Evolutionary conservation across 2,329 filamentous ascomycete species (phyloP), one percentile per base, ranked within the genome.

Genomic region (Domatiomyces globalis): DNA sequence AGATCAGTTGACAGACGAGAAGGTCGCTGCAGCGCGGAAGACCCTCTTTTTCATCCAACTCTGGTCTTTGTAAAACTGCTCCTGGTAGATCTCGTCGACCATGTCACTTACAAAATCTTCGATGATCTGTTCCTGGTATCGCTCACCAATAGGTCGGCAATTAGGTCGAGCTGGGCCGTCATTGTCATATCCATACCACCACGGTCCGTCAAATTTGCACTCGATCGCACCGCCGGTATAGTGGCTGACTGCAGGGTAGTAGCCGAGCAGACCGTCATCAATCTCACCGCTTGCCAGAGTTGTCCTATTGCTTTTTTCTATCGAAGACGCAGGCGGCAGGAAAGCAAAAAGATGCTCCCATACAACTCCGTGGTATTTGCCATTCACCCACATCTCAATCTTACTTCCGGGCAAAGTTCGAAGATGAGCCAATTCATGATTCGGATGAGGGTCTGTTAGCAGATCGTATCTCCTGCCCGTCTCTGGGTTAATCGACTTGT

Each of bases 31-130:
- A n/a, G 53, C 56, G 49, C 54, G 52, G 47, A 59, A 49, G 4
- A 61, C 57, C 19, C 54, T 48, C 39, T 58, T 58, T 50, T 52
- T 56, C 58, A 61, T 61, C 54, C 57, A 61, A 27, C 58, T 54
- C 15, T 51, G 36, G 43, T 59, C 54, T 8, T 53, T 46, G 46
- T 58, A 54, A 17, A 57, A 50, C 44, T 54, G 54, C 52, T 94
- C 88, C 47, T 58, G 55, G 50, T 61, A 61, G 42, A 94, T 85
- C 69, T 98, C 92, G 63, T 98, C 92, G 29, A 96, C 76, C 49
- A 98, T 78, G 66, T 98, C 92, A 65, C 88, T 95, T 27, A 95
- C 78, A 20, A 95, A 75, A 62, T 98, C 92, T 69, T 98, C 92
- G 12, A 84, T 88, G 55, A 98, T 89, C 71, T 96, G 90, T 65